phyloP scores from a whole-genome alignment of 1,284 basidiomycete species.

The Apiotrichum domesticum region DNA sequence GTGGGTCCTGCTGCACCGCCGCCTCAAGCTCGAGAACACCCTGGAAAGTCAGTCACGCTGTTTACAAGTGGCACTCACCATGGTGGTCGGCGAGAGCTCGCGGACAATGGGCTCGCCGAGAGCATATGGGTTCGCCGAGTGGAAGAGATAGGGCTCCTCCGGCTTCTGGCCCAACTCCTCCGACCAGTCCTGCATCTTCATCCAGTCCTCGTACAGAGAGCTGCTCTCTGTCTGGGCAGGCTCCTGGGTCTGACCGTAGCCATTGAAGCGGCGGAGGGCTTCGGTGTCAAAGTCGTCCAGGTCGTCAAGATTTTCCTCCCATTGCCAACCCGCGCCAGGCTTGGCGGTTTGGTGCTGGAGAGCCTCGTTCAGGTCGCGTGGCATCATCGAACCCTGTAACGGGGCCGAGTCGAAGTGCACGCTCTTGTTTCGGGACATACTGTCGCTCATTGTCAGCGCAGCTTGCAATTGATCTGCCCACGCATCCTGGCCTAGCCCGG shows the following conservation, averaged over 20 bases:
- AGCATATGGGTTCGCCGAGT: slow-evolving; percentile 72
- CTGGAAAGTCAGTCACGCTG: slow-evolving; percentile 48
- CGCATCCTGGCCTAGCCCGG: slow-evolving; percentile 5
- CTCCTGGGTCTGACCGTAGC: slow-evolving; percentile 1
- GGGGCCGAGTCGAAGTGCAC: slow-evolving; percentile 42
- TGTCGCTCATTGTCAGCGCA: slow-evolving; percentile 24
- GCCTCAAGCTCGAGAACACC: slow-evolving; percentile 86
- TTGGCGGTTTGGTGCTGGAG: slow-evolving; percentile 29
- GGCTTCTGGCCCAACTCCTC: slow-evolving; percentile 58
- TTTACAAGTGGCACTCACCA: slow-evolving; percentile 17
- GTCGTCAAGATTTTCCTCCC: slow-evolving; percentile 42
- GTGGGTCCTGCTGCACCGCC: slow-evolving; percentile 70
- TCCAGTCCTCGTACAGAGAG: slow-evolving; percentile 49
- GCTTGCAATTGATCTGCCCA: slow-evolving; percentile 41
- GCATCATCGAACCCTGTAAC: slow-evolving; percentile 16
- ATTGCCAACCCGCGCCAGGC: slow-evolving; percentile 34
- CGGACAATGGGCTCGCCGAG: slow-evolving; percentile 53
- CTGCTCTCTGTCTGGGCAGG: too few species aligned
- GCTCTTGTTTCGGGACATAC: slow-evolving; percentile 29
- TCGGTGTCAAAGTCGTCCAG: slow-evolving; percentile 35
- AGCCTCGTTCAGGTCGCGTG: slow-evolving; percentile 50
- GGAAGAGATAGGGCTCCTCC: slow-evolving; percentile 61
- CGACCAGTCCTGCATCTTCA: slow-evolving; percentile 71
- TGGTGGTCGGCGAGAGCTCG: slow-evolving; percentile 32
- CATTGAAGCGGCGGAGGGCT: slow-evolving; percentile 34